These are phyloP conservation scores for Vaccinium myrtillus DNA, from an alignment of 148 eudicot species.

Conservation along the genomic window DNA sequence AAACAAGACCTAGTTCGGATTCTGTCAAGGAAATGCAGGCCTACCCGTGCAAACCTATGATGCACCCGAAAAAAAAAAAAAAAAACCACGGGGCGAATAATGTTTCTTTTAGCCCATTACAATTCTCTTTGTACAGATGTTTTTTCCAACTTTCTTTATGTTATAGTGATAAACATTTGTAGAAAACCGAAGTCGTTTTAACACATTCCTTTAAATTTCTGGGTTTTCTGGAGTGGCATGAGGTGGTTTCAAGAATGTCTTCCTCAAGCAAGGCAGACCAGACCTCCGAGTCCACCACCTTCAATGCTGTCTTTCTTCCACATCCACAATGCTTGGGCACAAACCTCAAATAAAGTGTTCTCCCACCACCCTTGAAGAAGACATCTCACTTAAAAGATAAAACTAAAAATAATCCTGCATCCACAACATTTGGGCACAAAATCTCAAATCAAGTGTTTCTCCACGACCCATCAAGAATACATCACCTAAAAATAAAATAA, in stretches of 20 bases:
- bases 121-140: background rate
- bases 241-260: background rate
- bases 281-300: no score
- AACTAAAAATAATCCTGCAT: no score
- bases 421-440: no score
- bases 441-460: no score
- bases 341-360: no score
- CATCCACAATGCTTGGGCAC: no score
- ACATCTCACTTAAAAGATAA: no score
- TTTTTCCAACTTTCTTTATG: background rate
- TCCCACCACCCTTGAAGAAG: no score
- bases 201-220: background rate
- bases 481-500: no score
- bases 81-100: background rate
- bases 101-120: background rate
- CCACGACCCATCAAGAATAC: no score
- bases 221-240: background rate
- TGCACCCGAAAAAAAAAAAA: background rate
- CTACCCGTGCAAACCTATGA: background rate
- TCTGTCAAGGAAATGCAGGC: background rate
- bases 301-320: no score
- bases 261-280: no score
- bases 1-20: background rate
- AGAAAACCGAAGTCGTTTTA: background rate
- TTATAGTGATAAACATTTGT: background rate